These are phyloP conservation scores for Apiotrichum sp. DNA, from an alignment of 1,284 basidiomycete genomes.

Conservation along the genomic window DNA sequence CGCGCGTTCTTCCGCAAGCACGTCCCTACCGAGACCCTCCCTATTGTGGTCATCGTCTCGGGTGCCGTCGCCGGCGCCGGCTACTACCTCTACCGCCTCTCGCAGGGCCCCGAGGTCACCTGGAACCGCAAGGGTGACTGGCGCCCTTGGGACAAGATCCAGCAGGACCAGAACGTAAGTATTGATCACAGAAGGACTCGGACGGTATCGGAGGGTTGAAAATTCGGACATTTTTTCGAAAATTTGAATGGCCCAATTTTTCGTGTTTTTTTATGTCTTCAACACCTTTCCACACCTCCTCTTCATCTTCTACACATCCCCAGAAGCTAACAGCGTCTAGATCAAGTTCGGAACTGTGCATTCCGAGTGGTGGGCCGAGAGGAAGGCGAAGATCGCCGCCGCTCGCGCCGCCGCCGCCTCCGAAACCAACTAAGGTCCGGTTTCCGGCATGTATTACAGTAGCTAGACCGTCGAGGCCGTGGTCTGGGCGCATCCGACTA, in stretches of 20 bases:
- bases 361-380: not conserved
- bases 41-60: slow-evolving; percentile 36
- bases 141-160: slow-evolving; percentile 45
- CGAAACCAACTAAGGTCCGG: no score
- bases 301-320: no score
- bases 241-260: no score
- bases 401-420: no score
- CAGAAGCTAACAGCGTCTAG: no score
- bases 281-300: not conserved
- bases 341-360: not conserved
- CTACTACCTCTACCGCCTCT: slow-evolving; percentile 40
- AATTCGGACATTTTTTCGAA: not conserved
- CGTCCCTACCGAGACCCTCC: slow-evolving; percentile 30
- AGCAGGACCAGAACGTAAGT: slow-evolving; percentile 42
- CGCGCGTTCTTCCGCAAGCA: slow-evolving; percentile 19
- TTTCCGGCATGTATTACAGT: no score
- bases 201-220: not conserved
- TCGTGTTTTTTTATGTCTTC: not conserved
- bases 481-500: no score
- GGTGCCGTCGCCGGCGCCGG: slow-evolving; percentile 36
- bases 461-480: no score
- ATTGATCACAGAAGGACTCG: not conserved
- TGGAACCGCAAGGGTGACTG: slow-evolving; percentile 44
- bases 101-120: slow-evolving; percentile 42
- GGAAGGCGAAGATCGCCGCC: no score